Base-by-base conservation (phyloP, 331 rosid genomes). In the Arachis monticola region DNA sequence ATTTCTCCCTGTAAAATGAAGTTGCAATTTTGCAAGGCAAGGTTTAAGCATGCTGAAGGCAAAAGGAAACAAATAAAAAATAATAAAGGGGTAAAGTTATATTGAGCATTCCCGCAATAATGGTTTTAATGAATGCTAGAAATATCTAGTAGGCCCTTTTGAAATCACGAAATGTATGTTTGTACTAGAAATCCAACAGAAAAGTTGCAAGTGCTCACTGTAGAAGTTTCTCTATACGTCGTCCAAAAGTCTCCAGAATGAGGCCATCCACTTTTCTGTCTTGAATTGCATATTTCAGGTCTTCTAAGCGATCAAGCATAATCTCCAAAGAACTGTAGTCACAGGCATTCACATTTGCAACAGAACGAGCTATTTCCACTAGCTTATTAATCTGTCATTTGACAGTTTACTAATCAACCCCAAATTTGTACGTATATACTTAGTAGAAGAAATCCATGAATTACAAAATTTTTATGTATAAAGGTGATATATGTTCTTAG, bases 181-280 rank as follows among this genome's bases (percentile, higher is more conserved):
- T 60, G 61, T 6, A 45, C 44, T 63, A 65, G 63, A 65, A 52
- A 67, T 22, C 47, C 14, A 12, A 60, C 3, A 35, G 11, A 79
- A 27, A 58, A 74, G 47, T 66, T 57, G 22, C 10, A 75, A 14
- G 62, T 41, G 90, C 99, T 92, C 83, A 95, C 99, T 84, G 97
- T 84, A 95, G 67, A 66, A 95, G 96, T 51, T 86, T 92, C 88
- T 92, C 99, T 69, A 92, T 89, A 44, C 99, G 86, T 86, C 97
- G 90, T 65, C 99, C 99, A 82, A 95, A 95, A 75, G 99, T 92
- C 81, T 95, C 99, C 68, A 95, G 89, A 71, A 92, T 81, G 58
- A 95, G 96, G 46, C 92, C 97, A 83, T 95, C 98, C 63, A 90
- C 92, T 84, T 92, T 95, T 85, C 97, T 92, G 72, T 88, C 97